Evolutionary conservation across 2,329 filamentous ascomycete species (phyloP).

Genomic region (Pseudogymnoascus sp.): DNA sequence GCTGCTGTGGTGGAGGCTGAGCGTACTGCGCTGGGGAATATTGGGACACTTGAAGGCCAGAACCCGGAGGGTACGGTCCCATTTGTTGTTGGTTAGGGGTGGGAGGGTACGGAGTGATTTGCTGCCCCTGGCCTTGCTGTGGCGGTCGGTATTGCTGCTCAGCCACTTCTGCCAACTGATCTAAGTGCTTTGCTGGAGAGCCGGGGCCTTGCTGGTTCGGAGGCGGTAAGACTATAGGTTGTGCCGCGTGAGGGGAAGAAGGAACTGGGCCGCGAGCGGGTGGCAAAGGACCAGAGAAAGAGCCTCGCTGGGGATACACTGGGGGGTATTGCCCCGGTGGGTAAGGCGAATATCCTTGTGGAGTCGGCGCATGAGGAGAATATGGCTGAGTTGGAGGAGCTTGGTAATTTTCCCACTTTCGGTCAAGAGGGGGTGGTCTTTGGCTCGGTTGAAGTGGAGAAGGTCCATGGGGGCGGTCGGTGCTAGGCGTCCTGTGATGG

Average conservation of each 20-base stretch:
- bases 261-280: slow-evolving; percentile 25
- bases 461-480: slow-evolving; percentile 15
- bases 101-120: slow-evolving; percentile 13
- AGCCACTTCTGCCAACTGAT: slow-evolving; percentile 26
- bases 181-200: slow-evolving; percentile 23
- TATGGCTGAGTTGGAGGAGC: slow-evolving; percentile 13
- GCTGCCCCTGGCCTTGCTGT: slow-evolving; percentile 23
- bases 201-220: slow-evolving; percentile 19
- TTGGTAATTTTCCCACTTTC: slow-evolving; percentile 25
- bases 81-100: slow-evolving; percentile 2
- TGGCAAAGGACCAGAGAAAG: slow-evolving; percentile 22
- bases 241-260: slow-evolving; percentile 25
- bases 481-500: slow-evolving; percentile 12
- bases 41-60: not conserved
- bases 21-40: not conserved
- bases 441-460: slow-evolving; percentile 22
- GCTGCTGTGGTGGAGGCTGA: slow-evolving; percentile 4
- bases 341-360: slow-evolving; percentile 14
- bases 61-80: not conserved
- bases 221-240: slow-evolving; percentile 22
- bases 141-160: slow-evolving; percentile 26
- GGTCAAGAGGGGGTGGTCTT: slow-evolving; percentile 13
- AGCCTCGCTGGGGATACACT: slow-evolving; percentile 15
- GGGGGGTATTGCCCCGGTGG: slow-evolving; percentile 10
- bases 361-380: slow-evolving; percentile 13